Base-by-base conservation (phyloP, 2,329 filamentous ascomycete species). In the Neopestalotiopsis sp. region DNA sequence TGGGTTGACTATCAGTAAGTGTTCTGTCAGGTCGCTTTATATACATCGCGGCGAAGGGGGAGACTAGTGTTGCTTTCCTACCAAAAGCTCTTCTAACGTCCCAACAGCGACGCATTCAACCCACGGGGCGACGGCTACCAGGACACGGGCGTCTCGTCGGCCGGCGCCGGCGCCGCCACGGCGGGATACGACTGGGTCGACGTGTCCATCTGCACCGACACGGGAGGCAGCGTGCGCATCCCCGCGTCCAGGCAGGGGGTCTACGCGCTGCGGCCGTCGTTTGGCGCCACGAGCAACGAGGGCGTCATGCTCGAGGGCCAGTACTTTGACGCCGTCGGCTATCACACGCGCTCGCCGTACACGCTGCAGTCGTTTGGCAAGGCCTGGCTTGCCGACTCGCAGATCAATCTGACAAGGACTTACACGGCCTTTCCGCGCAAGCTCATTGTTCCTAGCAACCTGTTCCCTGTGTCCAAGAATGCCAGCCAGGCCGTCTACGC, bases 391-490 rank as follows among this genome's bases (percentile, higher is more conserved):
- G 45, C 45, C 45, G 45, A 49, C 45, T 49, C 45, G 24, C 24
- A 28, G 24, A 28, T 28, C 14, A 49, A 49, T 14, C 45, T 49
- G 28, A 24, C 32, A 14, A 28, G 13, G 4, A 24, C 24, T 9
- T 59, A 59, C 57, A 14, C 57, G 24, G 17, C 14, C 2, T 59
- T 59, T 14, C 57, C 57, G 32, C 24, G 24, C 24, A 20, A 28
- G 57, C 57, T 59, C 13, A 28, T 59, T 17, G 57, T 59, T 9
- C 24, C 57, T 6, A 28, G 57, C 20, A 59, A 59, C 20, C 7
- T 59, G 57, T 59, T 28, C 24, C 57, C 57, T 20, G 57, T 59
- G 57, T 9, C 57, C 57, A 59, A 59, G 24, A 59, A 59, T 28
- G 57, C 57, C 17, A 30, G 24, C 32, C 57, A 59, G 32, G 24